Evolutionary conservation across 495 filamentous ascomycete species (phyloP).

Genomic region (Xylaria cubensis): DNA sequence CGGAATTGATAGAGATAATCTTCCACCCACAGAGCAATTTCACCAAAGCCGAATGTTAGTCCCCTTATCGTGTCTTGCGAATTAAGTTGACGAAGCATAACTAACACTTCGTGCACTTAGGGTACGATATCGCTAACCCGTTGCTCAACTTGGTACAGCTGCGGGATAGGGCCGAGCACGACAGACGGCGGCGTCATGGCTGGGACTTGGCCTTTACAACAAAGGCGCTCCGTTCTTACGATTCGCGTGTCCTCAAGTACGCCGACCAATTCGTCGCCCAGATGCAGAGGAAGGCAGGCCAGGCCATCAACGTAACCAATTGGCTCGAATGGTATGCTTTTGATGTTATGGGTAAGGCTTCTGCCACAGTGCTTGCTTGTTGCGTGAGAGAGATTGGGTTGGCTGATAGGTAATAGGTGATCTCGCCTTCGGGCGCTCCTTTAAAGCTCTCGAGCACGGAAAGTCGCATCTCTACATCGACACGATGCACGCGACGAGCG

Average conservation of each 20-base stretch:
- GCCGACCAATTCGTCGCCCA: slow-evolving; percentile 25
- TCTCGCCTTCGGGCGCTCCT: slow-evolving; percentile 26
- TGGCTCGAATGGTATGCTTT: slow-evolving; percentile 60
- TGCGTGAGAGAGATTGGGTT: slow-evolving; percentile 25
- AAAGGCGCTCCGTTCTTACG: slow-evolving; percentile 22
- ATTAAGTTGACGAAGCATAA: not conserved
- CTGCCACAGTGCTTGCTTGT: not conserved
- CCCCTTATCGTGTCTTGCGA: not conserved
- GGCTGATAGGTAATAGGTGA: slow-evolving; percentile 29
- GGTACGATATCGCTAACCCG: slow-evolving; percentile 27
- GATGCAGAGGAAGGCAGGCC: slow-evolving; percentile 19
- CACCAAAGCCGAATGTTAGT: slow-evolving; percentile 26
- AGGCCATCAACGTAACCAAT: slow-evolving; percentile 46
- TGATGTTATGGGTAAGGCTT: slow-evolving; percentile 48
- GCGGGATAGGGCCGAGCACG: slow-evolving; percentile 22
- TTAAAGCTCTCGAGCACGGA: slow-evolving; percentile 19
- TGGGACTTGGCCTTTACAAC: slow-evolving; percentile 27
- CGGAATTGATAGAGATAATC: slow-evolving; percentile 32
- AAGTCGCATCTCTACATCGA: slow-evolving; percentile 25
- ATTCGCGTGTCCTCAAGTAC: slow-evolving; percentile 26
- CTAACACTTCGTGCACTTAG: slow-evolving; percentile 1
- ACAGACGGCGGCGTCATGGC: slow-evolving; percentile 22
- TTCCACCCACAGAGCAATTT: slow-evolving; percentile 29
- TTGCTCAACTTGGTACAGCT: slow-evolving; percentile 27
- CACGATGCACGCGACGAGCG: slow-evolving; percentile 26